These are phyloP conservation scores for Tetracladium marchalianum DNA, from an alignment of 495 filamentous ascomycete genomes.

Conservation along the genomic window DNA sequence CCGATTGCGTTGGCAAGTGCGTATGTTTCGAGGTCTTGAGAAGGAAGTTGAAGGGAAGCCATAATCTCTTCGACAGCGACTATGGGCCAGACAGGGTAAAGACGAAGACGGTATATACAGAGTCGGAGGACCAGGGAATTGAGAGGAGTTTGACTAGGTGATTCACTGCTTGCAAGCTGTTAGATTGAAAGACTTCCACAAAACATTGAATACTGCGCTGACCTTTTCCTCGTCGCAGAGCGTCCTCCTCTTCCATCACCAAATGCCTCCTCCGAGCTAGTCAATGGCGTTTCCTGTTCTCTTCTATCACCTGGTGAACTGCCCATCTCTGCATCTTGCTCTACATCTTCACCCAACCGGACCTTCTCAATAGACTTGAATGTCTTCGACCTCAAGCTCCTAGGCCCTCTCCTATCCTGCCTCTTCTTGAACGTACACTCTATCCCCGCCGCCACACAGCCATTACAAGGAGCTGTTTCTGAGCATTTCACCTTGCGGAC, in stretches of 20 bases:
- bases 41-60: slow-evolving; percentile 23
- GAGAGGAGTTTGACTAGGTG: too few relatives aligned
- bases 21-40: slow-evolving; percentile 27
- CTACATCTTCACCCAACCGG: neutral
- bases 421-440: slow-evolving; percentile 30
- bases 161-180: too few relatives aligned
- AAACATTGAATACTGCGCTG: neutral
- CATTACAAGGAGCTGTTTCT: slow-evolving; percentile 11
- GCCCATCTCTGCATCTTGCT: too few relatives aligned
- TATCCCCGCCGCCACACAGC: slow-evolving; percentile 26
- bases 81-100: slow-evolving; percentile 40
- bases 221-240: neutral
- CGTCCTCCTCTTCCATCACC: neutral
- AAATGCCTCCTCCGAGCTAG: neutral
- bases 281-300: neutral
- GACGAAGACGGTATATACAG: slow-evolving; percentile 33
- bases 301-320: too few relatives aligned
- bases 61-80: slow-evolving; percentile 31
- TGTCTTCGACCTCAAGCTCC: slow-evolving; percentile 23
- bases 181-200: neutral
- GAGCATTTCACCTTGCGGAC: slow-evolving; percentile 25
- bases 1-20: slow-evolving; percentile 31
- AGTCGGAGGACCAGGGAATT: slow-evolving; percentile 20
- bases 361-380: slow-evolving; percentile 15
- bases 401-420: slow-evolving; percentile 26